Base-by-base conservation (phyloP, 441 rosid species). In the Flueggea neowawraea region DNA sequence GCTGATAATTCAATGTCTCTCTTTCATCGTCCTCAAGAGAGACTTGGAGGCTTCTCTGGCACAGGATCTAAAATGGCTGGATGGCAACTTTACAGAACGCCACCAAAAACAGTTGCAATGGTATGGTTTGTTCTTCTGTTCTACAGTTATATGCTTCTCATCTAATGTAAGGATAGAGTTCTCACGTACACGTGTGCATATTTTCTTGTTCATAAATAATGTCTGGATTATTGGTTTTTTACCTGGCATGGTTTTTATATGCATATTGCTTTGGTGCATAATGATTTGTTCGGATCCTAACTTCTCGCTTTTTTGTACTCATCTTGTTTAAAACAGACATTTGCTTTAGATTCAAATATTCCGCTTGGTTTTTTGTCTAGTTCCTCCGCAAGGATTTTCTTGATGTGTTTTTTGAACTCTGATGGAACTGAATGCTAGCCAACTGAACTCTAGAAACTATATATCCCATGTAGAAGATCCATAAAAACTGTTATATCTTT, bases 1-100 rank as follows among this genome's bases (percentile, higher is more conserved):
- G 96, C 98, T 69, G 99, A 95, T 77, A 95, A 89, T 80, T 91
- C 99, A 12, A 84, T 95, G 98, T 91, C 99, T 71, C 91, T 95
- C 51, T 95, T 89, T 72, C 94, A 95, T 64, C 91, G 96, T 55
- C 98, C 98, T 66, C 95, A 91, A 77, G 95, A 88, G 72, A 75
- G 95, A 64, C 82, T 77, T 8, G 82, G 86, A 50, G 75, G 87
- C 72, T 55, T 82, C 58, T 70, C 91, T 16, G 73, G 66, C 63
- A 52, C 91, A 0, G 98, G 96, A 61, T 76, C 95, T 53, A 91
- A 83, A 80, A 80, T 88, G 79, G 67, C 96, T 11, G 90, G 95
- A 69, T 95, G 99, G 99, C 99, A 95, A 72, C 96, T 95, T 62
- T 95, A 95, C 72, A 80, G 99, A 73, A 85, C 96, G 49, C 99